phyloP scores from a whole-genome alignment of 1,139 yeast genomes.

The Nakaseomyces kungkrabaensis region DNA sequence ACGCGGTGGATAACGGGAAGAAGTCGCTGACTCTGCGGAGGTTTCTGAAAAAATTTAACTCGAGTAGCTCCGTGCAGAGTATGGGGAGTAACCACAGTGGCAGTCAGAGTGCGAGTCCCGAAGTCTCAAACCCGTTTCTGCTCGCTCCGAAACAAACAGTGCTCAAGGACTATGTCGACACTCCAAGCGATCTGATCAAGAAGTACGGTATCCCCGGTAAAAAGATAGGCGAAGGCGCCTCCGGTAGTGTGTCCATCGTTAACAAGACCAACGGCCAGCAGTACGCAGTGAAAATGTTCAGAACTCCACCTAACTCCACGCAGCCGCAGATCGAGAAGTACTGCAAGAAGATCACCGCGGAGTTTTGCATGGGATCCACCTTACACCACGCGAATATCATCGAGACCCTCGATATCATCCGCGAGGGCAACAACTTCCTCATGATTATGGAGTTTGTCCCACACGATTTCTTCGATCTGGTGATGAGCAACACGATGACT shows the following conservation, averaged over 20 bases:
- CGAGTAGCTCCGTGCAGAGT: constrained; percentile 4
- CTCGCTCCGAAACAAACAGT: background rate
- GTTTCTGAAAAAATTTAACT: constrained; percentile 29
- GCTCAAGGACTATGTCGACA: constrained; percentile 27
- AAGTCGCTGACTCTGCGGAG: constrained; percentile 29
- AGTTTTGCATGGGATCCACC: constrained; percentile 54
- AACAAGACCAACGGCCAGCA: constrained; percentile 41
- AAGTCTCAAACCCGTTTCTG: no score
- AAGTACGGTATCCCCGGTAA: constrained; percentile 57
- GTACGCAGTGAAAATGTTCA: constrained; percentile 62
- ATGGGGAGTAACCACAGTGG: background rate
- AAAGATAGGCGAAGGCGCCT: constrained; percentile 64
- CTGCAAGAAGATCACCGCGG: constrained; percentile 53
- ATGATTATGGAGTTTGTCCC: constrained; percentile 72
- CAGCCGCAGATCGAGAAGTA: constrained; percentile 38
- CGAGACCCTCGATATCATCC: constrained; percentile 53
- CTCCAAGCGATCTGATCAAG: constrained; percentile 31
- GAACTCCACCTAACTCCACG: constrained; percentile 26
- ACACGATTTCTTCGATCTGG: constrained; percentile 65
- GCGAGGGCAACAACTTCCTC: constrained; percentile 40
- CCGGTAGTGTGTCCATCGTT: constrained; percentile 61
- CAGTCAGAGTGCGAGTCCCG: background rate
- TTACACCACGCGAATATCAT: constrained; percentile 55
- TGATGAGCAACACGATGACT: constrained; percentile 61
- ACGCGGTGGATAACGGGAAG: constrained; percentile 10